Conservation (phyloP, 73 alveolate genomes). For the Loxodes magnus region DNA sequence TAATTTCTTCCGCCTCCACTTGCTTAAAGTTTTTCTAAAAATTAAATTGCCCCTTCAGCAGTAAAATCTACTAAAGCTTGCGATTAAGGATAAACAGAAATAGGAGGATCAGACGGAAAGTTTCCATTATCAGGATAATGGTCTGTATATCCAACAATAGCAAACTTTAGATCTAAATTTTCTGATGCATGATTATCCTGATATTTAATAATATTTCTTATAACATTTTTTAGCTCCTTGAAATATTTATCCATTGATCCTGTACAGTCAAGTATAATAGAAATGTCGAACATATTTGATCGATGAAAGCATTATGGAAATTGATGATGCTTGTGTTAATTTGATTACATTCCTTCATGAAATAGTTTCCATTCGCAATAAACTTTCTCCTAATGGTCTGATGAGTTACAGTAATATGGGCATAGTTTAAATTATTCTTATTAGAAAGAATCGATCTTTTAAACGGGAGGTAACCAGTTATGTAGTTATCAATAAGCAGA, state of each 20-base stretch:
- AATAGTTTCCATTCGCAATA: background rate
- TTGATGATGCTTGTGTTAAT: background rate
- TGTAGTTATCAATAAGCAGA: slow-evolving; percentile 15
- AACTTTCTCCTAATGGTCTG: background rate
- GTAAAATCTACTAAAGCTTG: background rate
- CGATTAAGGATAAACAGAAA: background rate
- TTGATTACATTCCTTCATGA: slow-evolving; percentile 1
- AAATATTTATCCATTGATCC: background rate
- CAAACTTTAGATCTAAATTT: background rate
- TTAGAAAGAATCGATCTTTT: background rate
- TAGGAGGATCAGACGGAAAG: background rate
- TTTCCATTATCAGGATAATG: background rate
- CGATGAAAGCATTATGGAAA: background rate
- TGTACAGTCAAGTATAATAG: background rate
- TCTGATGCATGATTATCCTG: background rate
- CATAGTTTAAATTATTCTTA: background rate
- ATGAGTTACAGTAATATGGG: background rate
- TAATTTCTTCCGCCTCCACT: slow-evolving; percentile 4
- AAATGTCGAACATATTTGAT: background rate
- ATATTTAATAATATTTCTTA: background rate
- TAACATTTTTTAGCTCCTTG: background rate
- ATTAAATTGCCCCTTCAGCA: background rate
- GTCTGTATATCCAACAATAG: slow-evolving; percentile 9
- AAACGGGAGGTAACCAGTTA: slow-evolving; percentile 28
- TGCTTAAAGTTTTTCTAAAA: background rate